A percentile compares a stretch with the other conserved stretches of the same genome.
phyloP scores from a whole-genome alignment of 164 flowering plant genomes.

The Platanus orientalis region DNA sequence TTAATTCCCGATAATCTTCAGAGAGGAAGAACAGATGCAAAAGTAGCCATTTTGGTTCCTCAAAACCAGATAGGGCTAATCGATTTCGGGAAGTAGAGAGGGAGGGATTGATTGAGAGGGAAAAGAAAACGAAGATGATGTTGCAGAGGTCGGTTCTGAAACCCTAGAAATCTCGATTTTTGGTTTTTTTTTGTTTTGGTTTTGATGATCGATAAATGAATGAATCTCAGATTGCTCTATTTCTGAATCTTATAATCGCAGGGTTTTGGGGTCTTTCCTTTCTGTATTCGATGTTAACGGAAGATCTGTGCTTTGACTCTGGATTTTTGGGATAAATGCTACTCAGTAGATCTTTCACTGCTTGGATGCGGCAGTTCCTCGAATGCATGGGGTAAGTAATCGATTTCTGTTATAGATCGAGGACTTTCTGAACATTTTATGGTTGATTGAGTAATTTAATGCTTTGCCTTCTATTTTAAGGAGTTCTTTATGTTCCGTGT shows the following conservation, averaged over 20 bases:
- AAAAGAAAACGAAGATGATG: background rate
- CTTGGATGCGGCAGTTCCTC: slow-evolving; percentile 48
- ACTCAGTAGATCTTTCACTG: slow-evolving; percentile 23
- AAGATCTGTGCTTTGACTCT: slow-evolving; percentile 9
- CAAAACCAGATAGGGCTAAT: too few species aligned
- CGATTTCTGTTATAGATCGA: slow-evolving; percentile 9
- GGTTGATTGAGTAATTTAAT: background rate
- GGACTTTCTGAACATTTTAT: background rate
- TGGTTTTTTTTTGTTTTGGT: too few species aligned
- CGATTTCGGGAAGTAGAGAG: background rate
- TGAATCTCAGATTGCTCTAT: background rate
- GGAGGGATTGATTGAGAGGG: background rate
- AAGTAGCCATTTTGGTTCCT: too few species aligned
- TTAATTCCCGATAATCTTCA: too few species aligned
- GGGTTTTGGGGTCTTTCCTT: slow-evolving; percentile 1
- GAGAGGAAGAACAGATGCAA: too few species aligned
- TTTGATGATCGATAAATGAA: too few species aligned
- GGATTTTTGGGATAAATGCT: slow-evolving; percentile 24
- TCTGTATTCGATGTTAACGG: slow-evolving; percentile 1
- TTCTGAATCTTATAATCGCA: background rate
- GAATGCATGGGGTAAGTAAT: slow-evolving; percentile 63
- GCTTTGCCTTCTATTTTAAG: too few species aligned
- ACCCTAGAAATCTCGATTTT: too few species aligned
- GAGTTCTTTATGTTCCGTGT: background rate
- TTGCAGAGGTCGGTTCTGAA: background rate